These are phyloP conservation scores for Immersiporthe knoxdaviesiana DNA, from an alignment of 2,329 filamentous ascomycete species.

Conservation along the genomic window DNA sequence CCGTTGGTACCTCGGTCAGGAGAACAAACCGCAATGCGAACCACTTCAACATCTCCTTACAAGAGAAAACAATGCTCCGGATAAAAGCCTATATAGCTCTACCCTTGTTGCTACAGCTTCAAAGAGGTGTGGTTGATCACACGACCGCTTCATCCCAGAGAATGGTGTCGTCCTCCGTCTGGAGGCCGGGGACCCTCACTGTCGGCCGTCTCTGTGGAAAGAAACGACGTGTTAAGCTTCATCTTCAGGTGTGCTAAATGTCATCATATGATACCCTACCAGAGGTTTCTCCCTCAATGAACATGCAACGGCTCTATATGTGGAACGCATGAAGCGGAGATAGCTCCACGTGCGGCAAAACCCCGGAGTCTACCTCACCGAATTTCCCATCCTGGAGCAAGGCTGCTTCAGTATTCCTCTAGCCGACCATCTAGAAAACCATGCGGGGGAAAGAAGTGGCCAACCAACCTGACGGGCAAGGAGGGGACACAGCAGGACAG, in stretches of 20 bases:
- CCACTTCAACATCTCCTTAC: background rate
- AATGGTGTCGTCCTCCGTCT: background rate
- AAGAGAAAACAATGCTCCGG: background rate
- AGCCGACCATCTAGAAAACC: slow-evolving; percentile 3
- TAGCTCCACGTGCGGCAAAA: background rate
- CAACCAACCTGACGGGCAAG: background rate
- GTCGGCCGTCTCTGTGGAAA: background rate
- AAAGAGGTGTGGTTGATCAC: background rate
- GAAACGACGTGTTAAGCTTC: background rate
- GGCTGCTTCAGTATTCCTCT: background rate
- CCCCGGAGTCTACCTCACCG: slow-evolving; percentile 17
- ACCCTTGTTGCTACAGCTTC: background rate
- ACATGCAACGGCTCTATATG: background rate
- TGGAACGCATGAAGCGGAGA: background rate
- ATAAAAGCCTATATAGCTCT: background rate
- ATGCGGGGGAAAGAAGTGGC: slow-evolving; percentile 4
- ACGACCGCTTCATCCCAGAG: background rate
- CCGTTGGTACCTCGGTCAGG: too few relatives aligned
- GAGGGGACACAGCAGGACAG: background rate
- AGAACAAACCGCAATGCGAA: background rate
- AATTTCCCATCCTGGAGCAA: slow-evolving; percentile 9
- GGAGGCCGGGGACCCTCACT: background rate
- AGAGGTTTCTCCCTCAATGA: slow-evolving; percentile 4
- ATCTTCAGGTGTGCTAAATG: background rate
- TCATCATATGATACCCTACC: background rate